Base-by-base conservation (phyloP, 2,329 filamentous ascomycete genomes). In the Thielaviopsis ethacetica region DNA sequence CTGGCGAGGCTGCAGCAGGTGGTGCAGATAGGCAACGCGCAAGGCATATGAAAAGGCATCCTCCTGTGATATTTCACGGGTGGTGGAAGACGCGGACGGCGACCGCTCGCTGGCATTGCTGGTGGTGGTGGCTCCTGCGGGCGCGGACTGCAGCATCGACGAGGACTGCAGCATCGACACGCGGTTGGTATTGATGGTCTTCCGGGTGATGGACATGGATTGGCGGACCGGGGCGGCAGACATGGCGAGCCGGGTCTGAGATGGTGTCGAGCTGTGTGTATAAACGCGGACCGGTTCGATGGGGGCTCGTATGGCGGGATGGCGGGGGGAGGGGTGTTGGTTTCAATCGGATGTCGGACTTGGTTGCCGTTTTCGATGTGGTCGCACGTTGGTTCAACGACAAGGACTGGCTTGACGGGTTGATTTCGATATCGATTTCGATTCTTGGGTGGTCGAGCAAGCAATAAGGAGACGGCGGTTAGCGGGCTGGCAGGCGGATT, bases 1-100 rank as follows among this genome's bases (percentile, higher is more conserved):
- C 67, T 88, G 81, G 67, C 90, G 87, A 63, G 93, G 91, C 69
- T 95, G 90, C 57, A 98, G 80, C 52, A 97, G 83, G 71, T 98
- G 94, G 71, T 91, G 80, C 61, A 98, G 85, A 71, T 89, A 96
- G 65, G 91, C 91, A 65, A 88, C 84, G 63, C 93, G 86, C 58
- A 98, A 82, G 66, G 91, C 90, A 72, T 89, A 95, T 63, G 84
- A 86, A 73, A 94, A 95, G 68, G 89, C 91, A 72, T 96, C 89
- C 66, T 94, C 86, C 69, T 81, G 76, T 65, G 76, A 78, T 63
- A 84, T 75, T 58, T 74, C 70, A 56, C 73, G 68, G 54, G 73
- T 69, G 62, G 21, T 50, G 26, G 59, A 53, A n/a, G 56, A 61
- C 13, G 34, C 10, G 5, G 34, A 41, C 10, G 34, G 34, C 3